Conservation (phyloP, 768 basidiomycete genomes). For the Rhodotorula paludigena region DNA sequence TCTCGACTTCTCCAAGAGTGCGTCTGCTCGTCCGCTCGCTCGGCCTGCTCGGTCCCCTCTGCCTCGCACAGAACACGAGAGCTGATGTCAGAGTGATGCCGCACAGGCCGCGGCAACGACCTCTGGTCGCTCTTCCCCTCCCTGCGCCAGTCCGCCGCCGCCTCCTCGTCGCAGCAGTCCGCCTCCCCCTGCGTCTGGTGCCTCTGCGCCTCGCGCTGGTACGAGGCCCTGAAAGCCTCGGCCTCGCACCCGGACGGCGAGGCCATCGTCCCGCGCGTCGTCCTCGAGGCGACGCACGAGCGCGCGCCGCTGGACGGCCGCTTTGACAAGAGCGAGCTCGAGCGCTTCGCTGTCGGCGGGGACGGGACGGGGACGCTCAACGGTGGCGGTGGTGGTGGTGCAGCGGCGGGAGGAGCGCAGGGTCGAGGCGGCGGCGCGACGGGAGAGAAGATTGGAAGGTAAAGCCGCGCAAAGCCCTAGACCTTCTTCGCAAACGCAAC, state of each 20-base stretch:
- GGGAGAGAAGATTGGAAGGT: neutral
- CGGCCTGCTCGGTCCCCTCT: no score
- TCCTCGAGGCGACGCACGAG: slow-evolving; percentile 36
- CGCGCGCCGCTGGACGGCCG: slow-evolving; percentile 14
- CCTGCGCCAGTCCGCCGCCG: neutral
- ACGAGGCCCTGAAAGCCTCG: slow-evolving; percentile 19
- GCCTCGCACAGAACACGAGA: no score
- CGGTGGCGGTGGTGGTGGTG: neutral
- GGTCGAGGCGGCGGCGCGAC: neutral
- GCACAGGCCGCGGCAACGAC: slow-evolving; percentile 6
- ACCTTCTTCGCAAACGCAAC: no score
- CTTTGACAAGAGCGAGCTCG: slow-evolving; percentile 7
- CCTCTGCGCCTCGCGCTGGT: slow-evolving; percentile 32
- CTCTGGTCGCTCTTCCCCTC: slow-evolving; percentile 7
- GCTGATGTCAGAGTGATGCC: neutral
- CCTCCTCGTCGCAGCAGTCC: slow-evolving; percentile 3
- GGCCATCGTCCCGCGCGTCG: slow-evolving; percentile 31
- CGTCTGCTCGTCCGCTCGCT: neutral
- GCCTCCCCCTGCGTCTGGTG: slow-evolving; percentile 25
- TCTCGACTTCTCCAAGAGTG: slow-evolving; percentile 27
- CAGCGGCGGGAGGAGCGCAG: neutral
- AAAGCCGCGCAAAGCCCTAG: no score
- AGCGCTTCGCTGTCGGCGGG: slow-evolving; percentile 2
- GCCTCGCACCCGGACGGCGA: slow-evolving; percentile 15
- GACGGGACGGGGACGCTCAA: slow-evolving; percentile 2